phyloP scores from a whole-genome alignment of 768 basidiomycete species.

The Calocybe cyanea region DNA sequence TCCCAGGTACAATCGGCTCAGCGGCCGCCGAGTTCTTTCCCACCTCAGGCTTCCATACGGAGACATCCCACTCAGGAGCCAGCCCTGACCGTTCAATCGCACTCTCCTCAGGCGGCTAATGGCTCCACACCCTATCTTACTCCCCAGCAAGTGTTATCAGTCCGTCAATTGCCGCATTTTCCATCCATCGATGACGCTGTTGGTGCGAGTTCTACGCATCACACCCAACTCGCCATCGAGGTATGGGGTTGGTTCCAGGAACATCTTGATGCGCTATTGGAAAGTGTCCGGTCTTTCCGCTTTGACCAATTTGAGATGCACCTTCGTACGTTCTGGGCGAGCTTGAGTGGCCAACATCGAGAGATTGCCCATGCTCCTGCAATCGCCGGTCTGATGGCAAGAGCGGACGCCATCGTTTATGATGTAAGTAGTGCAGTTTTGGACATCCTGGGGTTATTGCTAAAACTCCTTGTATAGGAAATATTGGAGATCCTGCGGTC shows the following conservation, averaged over 20 bases:
- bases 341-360: conserved; percentile 67
- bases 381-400: conserved; percentile 84
- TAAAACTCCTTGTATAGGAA: too few relatives aligned
- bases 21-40: conserved; percentile 57
- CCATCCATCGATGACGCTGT: conserved; percentile 86
- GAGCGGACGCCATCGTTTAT: conserved; percentile 86
- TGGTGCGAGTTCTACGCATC: conserved; percentile 67
- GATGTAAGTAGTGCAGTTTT: conserved; percentile 56
- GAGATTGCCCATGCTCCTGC: conserved; percentile 88
- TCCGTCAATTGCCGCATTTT: conserved; percentile 76
- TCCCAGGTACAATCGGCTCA: conserved; percentile 73
- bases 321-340: conserved; percentile 82
- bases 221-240: conserved; percentile 78
- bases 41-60: conserved; percentile 72
- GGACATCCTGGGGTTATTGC: too few relatives aligned
- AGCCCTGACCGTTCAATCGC: conserved; percentile 50
- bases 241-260: conserved; percentile 93
- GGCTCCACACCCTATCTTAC: conserved; percentile 45
- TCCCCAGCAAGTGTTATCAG: conserved; percentile 53
- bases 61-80: conserved; percentile 63
- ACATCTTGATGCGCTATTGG: conserved; percentile 79
- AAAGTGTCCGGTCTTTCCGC: conserved; percentile 71
- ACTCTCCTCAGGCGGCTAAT: conserved; percentile 47
- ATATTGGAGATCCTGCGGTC: conserved; percentile 81
- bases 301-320: conserved; percentile 91